Evolutionary conservation across 2,329 filamentous ascomycete genomes (phyloP).

Genomic region (Bipolaris zeicola): DNA sequence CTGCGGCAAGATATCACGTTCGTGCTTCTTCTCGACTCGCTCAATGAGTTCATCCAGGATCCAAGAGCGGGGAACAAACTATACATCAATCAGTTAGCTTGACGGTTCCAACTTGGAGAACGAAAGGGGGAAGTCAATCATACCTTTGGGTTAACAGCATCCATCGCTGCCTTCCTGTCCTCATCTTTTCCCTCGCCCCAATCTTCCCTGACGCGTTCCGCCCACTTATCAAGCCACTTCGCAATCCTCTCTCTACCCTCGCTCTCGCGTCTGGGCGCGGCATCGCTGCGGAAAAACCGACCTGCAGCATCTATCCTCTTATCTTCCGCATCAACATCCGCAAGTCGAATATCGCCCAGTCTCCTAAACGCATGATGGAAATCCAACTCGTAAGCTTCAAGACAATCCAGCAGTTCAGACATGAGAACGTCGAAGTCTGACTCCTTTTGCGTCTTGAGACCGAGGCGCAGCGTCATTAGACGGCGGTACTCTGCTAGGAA

Average conservation of each 20-base stretch:
- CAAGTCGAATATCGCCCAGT: conserved; percentile 67
- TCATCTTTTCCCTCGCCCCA: conserved; percentile 68
- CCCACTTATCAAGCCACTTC: conserved; percentile 83
- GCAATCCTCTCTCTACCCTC: conserved; percentile 71
- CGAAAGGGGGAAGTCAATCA: not conserved
- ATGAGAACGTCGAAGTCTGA: conserved; percentile 81
- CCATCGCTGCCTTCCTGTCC: conserved; percentile 51
- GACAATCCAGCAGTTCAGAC: conserved; percentile 78
- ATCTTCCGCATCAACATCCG: conserved; percentile 68
- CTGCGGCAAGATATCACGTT: conserved; percentile 76
- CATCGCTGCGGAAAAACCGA: conserved; percentile 79
- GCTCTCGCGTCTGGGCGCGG: conserved; percentile 60
- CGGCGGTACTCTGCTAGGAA: conserved; percentile 90
- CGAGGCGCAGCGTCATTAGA: conserved; percentile 80
- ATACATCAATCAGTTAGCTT: conserved; percentile 2
- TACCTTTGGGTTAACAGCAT: conserved; percentile 9
- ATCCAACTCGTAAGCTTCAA: conserved; percentile 84
- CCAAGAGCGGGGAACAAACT: conserved; percentile 88
- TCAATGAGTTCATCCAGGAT: conserved; percentile 91
- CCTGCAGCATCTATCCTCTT: conserved; percentile 67
- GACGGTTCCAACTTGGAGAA: not conserved
- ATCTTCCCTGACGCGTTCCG: conserved; percentile 72
- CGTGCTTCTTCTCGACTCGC: conserved; percentile 81
- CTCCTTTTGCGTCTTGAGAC: conserved; percentile 71
- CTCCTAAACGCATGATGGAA: conserved; percentile 94